A percentile compares a stretch with the other conserved stretches of the same genome.
Conservation (phyloP, 2,329 filamentous ascomycete genomes). For the Alternaria burnsii region DNA sequence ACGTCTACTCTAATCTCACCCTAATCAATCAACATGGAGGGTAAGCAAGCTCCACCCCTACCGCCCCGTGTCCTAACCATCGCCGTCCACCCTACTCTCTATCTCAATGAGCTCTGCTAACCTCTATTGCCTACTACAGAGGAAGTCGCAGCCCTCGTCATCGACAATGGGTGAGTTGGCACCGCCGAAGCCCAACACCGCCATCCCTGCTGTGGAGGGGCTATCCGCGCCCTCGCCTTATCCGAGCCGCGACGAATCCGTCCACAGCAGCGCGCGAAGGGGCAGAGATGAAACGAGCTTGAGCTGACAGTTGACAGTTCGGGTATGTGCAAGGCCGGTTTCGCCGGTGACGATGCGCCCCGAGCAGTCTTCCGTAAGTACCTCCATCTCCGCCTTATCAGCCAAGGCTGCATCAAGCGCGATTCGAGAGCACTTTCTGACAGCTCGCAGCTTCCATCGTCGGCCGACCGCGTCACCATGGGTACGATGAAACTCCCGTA, state of each 20-base stretch:
- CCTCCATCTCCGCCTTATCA: conserved; percentile 21
- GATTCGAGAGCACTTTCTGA: conserved; percentile 39
- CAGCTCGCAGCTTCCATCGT: conserved; percentile 86
- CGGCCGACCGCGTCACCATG: conserved; percentile 99
- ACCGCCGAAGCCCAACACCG: conserved; percentile 41
- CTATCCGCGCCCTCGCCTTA: conserved; percentile 38
- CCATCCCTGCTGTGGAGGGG: conserved; percentile 52
- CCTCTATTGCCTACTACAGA: conserved; percentile 66
- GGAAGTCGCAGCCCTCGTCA: conserved; percentile 99
- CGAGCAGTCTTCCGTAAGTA: conserved; percentile 99
- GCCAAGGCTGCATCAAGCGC: conserved; percentile 21
- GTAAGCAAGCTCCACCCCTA: conserved; percentile 64
- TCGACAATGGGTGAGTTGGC: conserved; percentile 99
- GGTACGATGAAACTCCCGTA: conserved; percentile 69
- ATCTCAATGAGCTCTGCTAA: conserved; percentile 50
- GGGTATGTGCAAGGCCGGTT: conserved; percentile 99
- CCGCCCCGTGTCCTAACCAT: conserved; percentile 26
- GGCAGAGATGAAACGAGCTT: conserved; percentile 33
- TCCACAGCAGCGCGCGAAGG: conserved; percentile 34
- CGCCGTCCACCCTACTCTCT: conserved; percentile 27
- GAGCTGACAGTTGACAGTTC: conserved; percentile 71
- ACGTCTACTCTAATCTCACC: conserved; percentile 48
- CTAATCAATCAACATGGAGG: conserved; percentile 68
- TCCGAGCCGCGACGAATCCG: conserved; percentile 31
- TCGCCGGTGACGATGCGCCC: conserved; percentile 99